Conservation (phyloP, 805 yeast genomes). For the Pichia manshurica region DNA sequence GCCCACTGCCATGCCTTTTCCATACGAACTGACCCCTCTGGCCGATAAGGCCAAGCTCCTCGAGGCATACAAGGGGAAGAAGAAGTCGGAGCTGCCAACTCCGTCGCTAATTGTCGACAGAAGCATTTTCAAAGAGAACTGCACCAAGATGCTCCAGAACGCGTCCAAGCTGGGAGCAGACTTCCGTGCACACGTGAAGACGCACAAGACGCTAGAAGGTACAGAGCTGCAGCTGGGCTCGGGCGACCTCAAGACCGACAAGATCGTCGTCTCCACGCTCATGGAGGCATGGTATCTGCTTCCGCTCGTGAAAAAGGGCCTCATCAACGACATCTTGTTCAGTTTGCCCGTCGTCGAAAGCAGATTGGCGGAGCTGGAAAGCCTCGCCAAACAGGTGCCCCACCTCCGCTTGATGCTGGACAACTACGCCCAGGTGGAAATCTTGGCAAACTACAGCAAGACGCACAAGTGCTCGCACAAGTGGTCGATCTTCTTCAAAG, state of each 20-base stretch:
- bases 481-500: conserved; percentile 65
- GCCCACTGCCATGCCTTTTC: conserved; percentile 8
- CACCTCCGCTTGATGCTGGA: conserved; percentile 52
- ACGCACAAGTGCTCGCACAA: conserved; percentile 24
- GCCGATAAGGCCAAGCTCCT: conserved; percentile 23
- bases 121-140: conserved; percentile 37
- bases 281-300: conserved; percentile 61
- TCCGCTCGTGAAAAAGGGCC: conserved; percentile 15
- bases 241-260: conserved; percentile 35
- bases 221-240: conserved; percentile 47
- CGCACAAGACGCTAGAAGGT: conserved; percentile 66
- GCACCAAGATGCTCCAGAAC: conserved; percentile 43
- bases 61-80: conserved; percentile 36
- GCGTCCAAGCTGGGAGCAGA: conserved; percentile 33
- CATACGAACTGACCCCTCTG: conserved; percentile 19
- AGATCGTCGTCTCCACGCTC: conserved; percentile 63
- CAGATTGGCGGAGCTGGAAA: conserved; percentile 42
- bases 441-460: conserved; percentile 35
- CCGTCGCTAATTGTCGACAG: conserved; percentile 52
- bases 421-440: conserved; percentile 47
- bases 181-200: conserved; percentile 68
- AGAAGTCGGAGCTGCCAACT: conserved; percentile 41
- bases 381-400: conserved; percentile 37
- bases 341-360: conserved; percentile 55
- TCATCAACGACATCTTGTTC: conserved; percentile 42